Conservation (phyloP, 305 asterid species). For the Striga hermonthica region DNA sequence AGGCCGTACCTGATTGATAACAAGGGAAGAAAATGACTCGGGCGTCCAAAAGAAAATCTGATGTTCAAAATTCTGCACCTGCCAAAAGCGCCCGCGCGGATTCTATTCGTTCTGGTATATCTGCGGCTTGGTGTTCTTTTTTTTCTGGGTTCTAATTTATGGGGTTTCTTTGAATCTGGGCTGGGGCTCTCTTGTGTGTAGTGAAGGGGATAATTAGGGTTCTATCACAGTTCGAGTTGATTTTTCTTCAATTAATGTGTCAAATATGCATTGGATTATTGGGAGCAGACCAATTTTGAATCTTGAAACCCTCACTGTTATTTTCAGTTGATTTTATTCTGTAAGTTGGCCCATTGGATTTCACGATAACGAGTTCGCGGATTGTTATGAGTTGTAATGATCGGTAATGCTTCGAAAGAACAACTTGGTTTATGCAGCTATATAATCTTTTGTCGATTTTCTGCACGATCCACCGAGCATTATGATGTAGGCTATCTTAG, state of each 20-base stretch:
- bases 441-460: constrained; percentile 19
- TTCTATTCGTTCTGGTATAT: constrained; percentile 53
- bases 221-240: background rate
- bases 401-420: constrained; percentile 21
- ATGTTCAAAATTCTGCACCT: constrained; percentile 38
- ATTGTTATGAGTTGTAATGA: constrained; percentile 12
- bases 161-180: constrained; percentile 19
- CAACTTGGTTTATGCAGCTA: constrained; percentile 3
- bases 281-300: constrained; percentile 14
- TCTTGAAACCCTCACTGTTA: background rate
- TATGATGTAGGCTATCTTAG: constrained; percentile 10
- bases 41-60: constrained; percentile 59
- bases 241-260: constrained; percentile 10
- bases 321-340: background rate
- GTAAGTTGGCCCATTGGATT: background rate
- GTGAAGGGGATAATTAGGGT: constrained; percentile 21
- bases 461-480: constrained; percentile 21
- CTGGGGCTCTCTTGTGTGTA: constrained; percentile 23
- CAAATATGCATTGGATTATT: background rate
- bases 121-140: background rate
- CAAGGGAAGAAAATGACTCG: constrained; percentile 40
- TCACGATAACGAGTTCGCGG: constrained; percentile 10
- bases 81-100: constrained; percentile 42
- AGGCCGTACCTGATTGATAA: constrained; percentile 9
- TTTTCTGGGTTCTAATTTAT: constrained; percentile 20